Conservation (phyloP, 768 basidiomycete genomes). For the Auricularia sp. region DNA sequence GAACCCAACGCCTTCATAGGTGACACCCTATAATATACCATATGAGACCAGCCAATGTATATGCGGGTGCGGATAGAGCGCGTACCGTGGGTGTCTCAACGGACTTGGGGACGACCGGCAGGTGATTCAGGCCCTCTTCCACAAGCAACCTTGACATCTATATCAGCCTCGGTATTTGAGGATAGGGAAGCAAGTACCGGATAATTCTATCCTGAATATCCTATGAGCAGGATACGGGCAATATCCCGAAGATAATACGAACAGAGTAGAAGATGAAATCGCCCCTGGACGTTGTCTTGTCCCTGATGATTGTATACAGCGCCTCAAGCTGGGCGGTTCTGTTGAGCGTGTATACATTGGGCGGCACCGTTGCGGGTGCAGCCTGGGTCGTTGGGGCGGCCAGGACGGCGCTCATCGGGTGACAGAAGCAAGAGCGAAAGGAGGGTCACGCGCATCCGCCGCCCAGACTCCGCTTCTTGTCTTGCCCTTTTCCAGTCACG, state of each 20-base stretch:
- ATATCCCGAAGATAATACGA: constrained; percentile 51
- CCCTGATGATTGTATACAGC: constrained; percentile 87
- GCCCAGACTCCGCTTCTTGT: not conserved
- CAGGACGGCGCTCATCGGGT: not conserved
- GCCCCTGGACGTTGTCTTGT: constrained; percentile 76
- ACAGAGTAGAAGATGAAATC: constrained; percentile 97
- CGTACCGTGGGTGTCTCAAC: constrained; percentile 74
- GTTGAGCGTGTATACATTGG: constrained; percentile 80
- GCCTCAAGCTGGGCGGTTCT: constrained; percentile 92
- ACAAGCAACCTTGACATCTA: constrained; percentile 43
- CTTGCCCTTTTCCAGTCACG: too few species aligned
- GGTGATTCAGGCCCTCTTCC: constrained; percentile 81
- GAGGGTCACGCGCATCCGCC: not conserved
- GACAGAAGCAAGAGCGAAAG: not conserved
- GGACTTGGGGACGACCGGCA: constrained; percentile 63
- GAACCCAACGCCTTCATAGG: constrained; percentile 87
- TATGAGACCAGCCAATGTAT: constrained; percentile 6
- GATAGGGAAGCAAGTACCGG: not conserved
- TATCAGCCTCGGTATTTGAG: not conserved
- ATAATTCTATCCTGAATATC: not conserved
- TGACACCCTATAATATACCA: constrained; percentile 44
- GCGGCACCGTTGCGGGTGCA: constrained; percentile 39
- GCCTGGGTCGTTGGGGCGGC: constrained; percentile 22
- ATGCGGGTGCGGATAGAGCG: not conserved
- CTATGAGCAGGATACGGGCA: not conserved